Percentiles rank a stretch among this genome's conserved stretches.
These are phyloP conservation scores for Trypanosoma vivax DNA, from an alignment of 208 protist genomes.

Conservation along the genomic window DNA sequence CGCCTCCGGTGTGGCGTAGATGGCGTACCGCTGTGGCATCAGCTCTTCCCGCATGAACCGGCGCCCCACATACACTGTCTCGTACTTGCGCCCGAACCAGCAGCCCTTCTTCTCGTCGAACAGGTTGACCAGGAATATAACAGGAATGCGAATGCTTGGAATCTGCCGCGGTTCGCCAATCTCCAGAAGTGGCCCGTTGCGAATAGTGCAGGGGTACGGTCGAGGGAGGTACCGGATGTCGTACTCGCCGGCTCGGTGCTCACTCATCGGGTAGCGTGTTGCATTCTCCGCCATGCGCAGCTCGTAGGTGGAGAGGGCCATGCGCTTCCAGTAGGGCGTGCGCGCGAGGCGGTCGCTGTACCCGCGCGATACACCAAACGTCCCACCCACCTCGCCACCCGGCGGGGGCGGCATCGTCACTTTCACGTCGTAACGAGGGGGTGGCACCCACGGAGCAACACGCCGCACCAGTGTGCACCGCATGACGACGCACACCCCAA, in stretches of 20 bases:
- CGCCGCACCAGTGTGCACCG: constrained; percentile 7
- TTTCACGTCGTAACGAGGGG: constrained; percentile 70
- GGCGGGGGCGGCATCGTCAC: constrained; percentile 83
- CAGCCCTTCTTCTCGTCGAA: constrained; percentile 51
- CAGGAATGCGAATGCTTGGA: constrained; percentile 61
- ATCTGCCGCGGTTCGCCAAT: constrained; percentile 78
- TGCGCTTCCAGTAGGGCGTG: constrained; percentile 87
- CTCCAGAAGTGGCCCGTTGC: constrained; percentile 72
- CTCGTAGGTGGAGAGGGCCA: constrained; percentile 74
- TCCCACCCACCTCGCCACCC: constrained; percentile 77
- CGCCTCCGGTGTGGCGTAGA: constrained; percentile 84
- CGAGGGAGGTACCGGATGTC: constrained; percentile 75
- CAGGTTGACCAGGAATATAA: constrained; percentile 85
- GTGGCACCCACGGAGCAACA: constrained; percentile 80
- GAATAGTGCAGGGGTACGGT: constrained; percentile 70
- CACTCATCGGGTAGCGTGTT: constrained; percentile 80
- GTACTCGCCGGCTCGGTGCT: constrained; percentile 67
- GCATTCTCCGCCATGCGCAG: constrained; percentile 81
- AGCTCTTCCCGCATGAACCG: constrained; percentile 71
- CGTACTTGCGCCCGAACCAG: constrained; percentile 76
- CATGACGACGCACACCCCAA: constrained; percentile 4
- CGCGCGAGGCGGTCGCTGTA: constrained; percentile 80
- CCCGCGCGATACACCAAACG: constrained; percentile 69
- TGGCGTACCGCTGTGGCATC: constrained; percentile 77
- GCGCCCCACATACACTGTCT: constrained; percentile 79